Conservation (phyloP, 2,329 filamentous ascomycete genomes). For the Alternaria angustiovoidea region DNA sequence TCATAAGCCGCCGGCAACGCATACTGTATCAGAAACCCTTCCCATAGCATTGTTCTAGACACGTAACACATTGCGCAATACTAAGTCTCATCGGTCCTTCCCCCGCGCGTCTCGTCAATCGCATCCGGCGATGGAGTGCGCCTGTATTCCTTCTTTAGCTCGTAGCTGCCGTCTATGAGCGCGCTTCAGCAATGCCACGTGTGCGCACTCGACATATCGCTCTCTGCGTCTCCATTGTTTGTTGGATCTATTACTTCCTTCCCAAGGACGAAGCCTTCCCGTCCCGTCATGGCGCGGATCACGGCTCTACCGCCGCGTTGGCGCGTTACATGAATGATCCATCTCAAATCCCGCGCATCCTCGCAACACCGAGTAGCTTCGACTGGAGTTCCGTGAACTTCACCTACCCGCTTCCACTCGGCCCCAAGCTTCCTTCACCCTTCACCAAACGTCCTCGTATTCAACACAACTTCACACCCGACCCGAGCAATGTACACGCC, state of each 20-base stretch:
- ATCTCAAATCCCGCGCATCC: constrained; percentile 30
- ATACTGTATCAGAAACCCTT: neutral
- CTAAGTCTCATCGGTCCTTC: constrained; percentile 8
- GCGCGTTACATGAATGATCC: constrained; percentile 47
- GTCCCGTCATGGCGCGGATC: constrained; percentile 9
- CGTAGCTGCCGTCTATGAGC: constrained; percentile 12
- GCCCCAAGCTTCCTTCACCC: constrained; percentile 39
- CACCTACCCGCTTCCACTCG: constrained; percentile 36
- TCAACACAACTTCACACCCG: constrained; percentile 39
- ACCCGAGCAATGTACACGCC: constrained; percentile 23
- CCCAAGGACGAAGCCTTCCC: constrained; percentile 23
- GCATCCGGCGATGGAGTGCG: constrained; percentile 18
- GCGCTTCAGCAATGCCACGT: constrained; percentile 33
- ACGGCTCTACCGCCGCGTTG: constrained; percentile 31
- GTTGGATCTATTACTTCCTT: constrained; percentile 40
- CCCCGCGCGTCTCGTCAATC: neutral
- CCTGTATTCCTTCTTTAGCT: neutral
- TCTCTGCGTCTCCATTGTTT: constrained; percentile 34
- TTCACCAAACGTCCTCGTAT: constrained; percentile 43
- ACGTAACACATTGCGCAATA: constrained; percentile 16
- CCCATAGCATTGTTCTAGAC: constrained; percentile 15
- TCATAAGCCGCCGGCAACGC: neutral
- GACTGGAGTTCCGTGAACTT: constrained; percentile 44
- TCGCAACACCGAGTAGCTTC: constrained; percentile 39
- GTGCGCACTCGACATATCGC: constrained; percentile 40